These are phyloP conservation scores for Scheffersomyces quercinus DNA, from an alignment of 1,139 yeast genomes.

Conservation along the genomic window DNA sequence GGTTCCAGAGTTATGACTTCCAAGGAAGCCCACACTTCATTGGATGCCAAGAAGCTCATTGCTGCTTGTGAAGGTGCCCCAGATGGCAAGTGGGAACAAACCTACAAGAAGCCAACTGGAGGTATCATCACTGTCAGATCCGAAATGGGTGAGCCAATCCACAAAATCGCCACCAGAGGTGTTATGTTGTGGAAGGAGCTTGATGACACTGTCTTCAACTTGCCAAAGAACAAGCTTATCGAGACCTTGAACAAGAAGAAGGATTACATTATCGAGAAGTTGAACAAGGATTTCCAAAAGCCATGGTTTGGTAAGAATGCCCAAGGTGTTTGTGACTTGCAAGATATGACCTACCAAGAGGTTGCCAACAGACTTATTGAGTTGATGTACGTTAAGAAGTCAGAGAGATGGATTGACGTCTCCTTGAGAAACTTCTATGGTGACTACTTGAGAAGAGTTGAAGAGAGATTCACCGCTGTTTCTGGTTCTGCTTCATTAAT, in stretches of 20 bases:
- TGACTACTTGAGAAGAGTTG: constrained; percentile 86
- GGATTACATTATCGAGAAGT: constrained; percentile 78
- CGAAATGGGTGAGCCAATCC: constrained; percentile 99
- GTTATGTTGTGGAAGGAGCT: constrained; percentile 95
- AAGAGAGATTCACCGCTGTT: constrained; percentile 82
- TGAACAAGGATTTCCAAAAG: constrained; percentile 94
- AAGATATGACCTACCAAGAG: constrained; percentile 94
- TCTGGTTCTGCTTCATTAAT: constrained; percentile 61
- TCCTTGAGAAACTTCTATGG: constrained; percentile 87
- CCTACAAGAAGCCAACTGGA: constrained; percentile 94
- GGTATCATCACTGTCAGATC: constrained; percentile 95
- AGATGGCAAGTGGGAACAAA: constrained; percentile 87
- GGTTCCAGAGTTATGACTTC: constrained; percentile 99
- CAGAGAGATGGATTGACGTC: constrained; percentile 84
- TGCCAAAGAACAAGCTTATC: constrained; percentile 86
- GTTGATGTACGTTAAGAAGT: constrained; percentile 79
- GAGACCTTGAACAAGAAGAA: constrained; percentile 82
- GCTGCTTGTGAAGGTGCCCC: constrained; percentile 88
- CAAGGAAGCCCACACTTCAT: constrained; percentile 91
- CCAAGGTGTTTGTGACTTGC: constrained; percentile 82
- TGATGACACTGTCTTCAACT: constrained; percentile 87
- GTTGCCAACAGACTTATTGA: constrained; percentile 87
- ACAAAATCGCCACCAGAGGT: constrained; percentile 97
- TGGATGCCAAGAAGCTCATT: constrained; percentile 91
- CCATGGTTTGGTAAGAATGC: constrained; percentile 92